phyloP scores from a whole-genome alignment of 2,329 filamentous ascomycete genomes.

The Colletotrichum cuscutae region DNA sequence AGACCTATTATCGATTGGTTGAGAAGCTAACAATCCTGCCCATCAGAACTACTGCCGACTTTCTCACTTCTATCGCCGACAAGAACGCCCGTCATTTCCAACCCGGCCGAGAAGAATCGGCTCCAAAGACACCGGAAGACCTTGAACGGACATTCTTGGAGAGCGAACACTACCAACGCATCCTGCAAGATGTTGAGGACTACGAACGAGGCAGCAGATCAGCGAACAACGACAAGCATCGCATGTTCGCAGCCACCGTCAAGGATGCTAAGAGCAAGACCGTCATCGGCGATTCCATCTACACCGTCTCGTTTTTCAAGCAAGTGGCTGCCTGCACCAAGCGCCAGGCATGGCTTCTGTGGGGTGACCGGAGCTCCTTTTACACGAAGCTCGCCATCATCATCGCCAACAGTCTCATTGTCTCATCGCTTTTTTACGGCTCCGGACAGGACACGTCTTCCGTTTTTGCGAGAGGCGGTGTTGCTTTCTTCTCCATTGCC shows the following conservation, averaged over 20 bases:
- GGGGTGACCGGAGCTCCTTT: conserved; percentile 78
- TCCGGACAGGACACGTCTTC: conserved; percentile 50
- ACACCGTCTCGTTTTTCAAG: conserved; percentile 78
- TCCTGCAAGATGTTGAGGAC: conserved; percentile 65
- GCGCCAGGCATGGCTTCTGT: conserved; percentile 82
- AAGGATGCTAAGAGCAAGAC: conserved; percentile 70
- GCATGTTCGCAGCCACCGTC: conserved; percentile 20
- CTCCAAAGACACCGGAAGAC: conserved; percentile 72
- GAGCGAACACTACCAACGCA: conserved; percentile 66
- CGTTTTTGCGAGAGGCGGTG: conserved; percentile 14
- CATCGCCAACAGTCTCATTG: conserved; percentile 77
- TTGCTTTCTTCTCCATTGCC: conserved; percentile 32
- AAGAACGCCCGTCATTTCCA: conserved; percentile 72
- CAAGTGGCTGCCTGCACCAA: conserved; percentile 77
- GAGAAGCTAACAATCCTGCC: conserved; percentile 65
- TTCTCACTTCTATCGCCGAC: conserved; percentile 76
- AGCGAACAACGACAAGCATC: conserved; percentile 48
- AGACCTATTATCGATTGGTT: rapidly evolving
- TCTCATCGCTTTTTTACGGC: conserved; percentile 83
- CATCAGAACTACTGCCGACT: conserved; percentile 70
- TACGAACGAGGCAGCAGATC: conserved; percentile 42
- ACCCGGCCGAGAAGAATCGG: conserved; percentile 65
- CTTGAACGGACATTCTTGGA: conserved; percentile 66
- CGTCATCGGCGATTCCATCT: conserved; percentile 75
- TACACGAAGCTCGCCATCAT: conserved; percentile 86